Conservation (phyloP, 768 basidiomycete species). For the Suillus spraguei region DNA sequence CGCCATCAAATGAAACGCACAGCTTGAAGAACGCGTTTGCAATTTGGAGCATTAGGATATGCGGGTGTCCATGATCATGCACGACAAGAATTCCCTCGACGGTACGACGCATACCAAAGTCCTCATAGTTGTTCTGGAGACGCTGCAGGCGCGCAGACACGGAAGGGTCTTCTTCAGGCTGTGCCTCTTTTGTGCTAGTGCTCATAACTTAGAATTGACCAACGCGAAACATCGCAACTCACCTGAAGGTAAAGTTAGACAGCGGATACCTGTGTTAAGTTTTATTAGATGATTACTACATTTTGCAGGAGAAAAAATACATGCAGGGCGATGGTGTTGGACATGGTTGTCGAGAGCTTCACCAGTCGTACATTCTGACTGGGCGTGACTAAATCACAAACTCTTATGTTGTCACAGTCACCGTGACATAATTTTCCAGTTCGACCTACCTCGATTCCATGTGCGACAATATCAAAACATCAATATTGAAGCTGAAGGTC, state of each 20-base stretch:
- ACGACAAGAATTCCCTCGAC: slow-evolving; percentile 82
- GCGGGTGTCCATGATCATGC: slow-evolving; percentile 96
- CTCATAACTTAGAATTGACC: slow-evolving; percentile 8
- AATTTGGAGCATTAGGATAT: slow-evolving; percentile 97
- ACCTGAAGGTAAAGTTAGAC: slow-evolving; percentile 94
- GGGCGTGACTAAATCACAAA: slow-evolving; percentile 20
- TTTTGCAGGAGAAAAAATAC: slow-evolving; percentile 18
- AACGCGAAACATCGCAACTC: slow-evolving; percentile 10
- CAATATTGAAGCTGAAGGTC: no score
- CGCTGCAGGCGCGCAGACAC: slow-evolving; percentile 94
- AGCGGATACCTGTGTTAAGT: slow-evolving; percentile 65
- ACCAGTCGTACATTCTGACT: slow-evolving; percentile 7
- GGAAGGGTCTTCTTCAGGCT: slow-evolving; percentile 96
- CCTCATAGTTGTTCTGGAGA: slow-evolving; percentile 94
- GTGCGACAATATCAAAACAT: background rate
- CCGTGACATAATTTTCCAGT: background rate
- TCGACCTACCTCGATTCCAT: background rate
- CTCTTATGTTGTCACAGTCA: background rate
- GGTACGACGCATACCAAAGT: slow-evolving; percentile 94
- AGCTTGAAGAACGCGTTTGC: slow-evolving; percentile 99
- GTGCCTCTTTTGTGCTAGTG: slow-evolving; percentile 88
- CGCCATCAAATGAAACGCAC: slow-evolving; percentile 46
- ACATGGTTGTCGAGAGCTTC: slow-evolving; percentile 38
- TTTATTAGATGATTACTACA: background rate
- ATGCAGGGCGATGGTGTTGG: slow-evolving; percentile 55